Evolutionary conservation across 2,329 filamentous ascomycete genomes (phyloP), one percentile per base, ranked within the genome.

Genomic region (Diaporthe longicolla): DNA sequence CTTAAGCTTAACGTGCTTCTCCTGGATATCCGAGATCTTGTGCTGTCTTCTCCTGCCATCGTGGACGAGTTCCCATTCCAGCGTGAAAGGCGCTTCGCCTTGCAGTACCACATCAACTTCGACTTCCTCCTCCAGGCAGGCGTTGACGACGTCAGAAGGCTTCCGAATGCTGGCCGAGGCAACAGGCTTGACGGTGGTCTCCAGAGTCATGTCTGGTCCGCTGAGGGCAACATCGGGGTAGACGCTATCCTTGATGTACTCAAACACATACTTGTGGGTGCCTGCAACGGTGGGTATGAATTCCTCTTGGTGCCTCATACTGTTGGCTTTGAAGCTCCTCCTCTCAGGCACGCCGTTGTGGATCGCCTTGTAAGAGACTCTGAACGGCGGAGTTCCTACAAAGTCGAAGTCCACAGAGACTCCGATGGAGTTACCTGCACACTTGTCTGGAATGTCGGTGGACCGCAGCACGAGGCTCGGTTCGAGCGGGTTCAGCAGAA

Each of bases 1-100:
- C 77, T 90, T 90, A 80, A 99, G 95, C 50, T 88, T 93, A 80
- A 92, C 92, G 29, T 87, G 84, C 66, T 90, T 86, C 2, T 85
- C 86, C 32, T 91, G 86, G 72, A 98, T 93, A 73, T 89, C 87
- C 0, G 89, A 86, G 35, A 91, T 87, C 72, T 88, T 89, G 78
- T 93, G 89, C 69, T 93, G 93, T 76, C 90, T 92, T 70, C 95
- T 91, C 83, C 94, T 97, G 72, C 95, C 95, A 72, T 95, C 94
- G 83, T 98, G 94, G 10, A 98, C 90, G 54, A 98, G 86, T 82
- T 98, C 97, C 85, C 97, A 99, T 80, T 98, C 95, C 52, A 99
- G 85, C 29, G 89, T 93, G 87, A 96, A 98, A 0, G 97, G 97
- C 24, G 92, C 89, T 78, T 98, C 95, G 55, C 97, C 97, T 55